Base-by-base conservation (phyloP, 305 asterid species). In the Solanum hybrid region DNA sequence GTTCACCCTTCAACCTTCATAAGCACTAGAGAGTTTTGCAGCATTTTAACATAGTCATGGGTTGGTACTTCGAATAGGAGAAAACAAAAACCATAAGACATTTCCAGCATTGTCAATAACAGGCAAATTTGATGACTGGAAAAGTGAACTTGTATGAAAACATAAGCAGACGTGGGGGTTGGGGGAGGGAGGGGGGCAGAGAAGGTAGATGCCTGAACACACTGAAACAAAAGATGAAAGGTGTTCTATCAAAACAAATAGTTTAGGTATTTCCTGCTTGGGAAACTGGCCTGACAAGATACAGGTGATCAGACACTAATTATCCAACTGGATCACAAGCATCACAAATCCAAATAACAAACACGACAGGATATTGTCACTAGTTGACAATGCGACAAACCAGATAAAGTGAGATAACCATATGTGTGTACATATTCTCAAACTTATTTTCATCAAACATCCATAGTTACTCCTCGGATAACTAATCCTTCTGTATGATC, bases 341-440 rank as follows among this genome's bases (percentile, higher is more conserved):
- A 22, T 19, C 35, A 90, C 4, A 27, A 38, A 72, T 42, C 32
- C 89, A 32, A 82, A 89, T 60, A 77, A 45, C 72, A 78, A 10
- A 32, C 81, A 66, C 10, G 75, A 73, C 87, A 31, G 27, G 76
- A 42, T 31, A 29, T 73, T 75, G 85, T 80, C 89, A 87, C 45
- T 51, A 87, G 24, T 31, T 19, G 87, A 86, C 80, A 38, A 29
- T 64, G 37, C 19, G 2, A 10, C 34, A 35, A 88, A 27, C 26
- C 69, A 51, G 76, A 27, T 32, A 71, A 79, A 80, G 69, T 66
- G 88, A 88, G 76, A 79, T 37, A 76, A 75, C 38, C 89, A 78
- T 26, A 34, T 82, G 94, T 90, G 94, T 89, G 94, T 90, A 77
- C 87, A 79, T 78, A 56, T 64, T 86, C 92, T 90, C 96, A 89